phyloP scores from a whole-genome alignment of 2,329 filamentous ascomycete genomes.

The Paracoccidioides lutzii region DNA sequence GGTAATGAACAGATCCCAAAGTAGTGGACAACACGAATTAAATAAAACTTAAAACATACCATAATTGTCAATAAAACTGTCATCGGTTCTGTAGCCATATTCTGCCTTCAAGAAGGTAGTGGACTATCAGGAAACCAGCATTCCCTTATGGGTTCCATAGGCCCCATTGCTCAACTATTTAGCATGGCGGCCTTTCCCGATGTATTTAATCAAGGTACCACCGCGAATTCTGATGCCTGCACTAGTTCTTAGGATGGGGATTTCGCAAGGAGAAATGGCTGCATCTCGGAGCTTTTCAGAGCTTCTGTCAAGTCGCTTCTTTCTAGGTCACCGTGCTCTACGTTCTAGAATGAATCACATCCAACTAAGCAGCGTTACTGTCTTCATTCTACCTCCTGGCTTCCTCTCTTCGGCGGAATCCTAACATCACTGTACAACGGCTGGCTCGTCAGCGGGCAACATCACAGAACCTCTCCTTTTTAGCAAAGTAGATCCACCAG shows the following conservation, averaged over 20 bases:
- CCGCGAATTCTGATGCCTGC: too few species aligned
- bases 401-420: constrained; percentile 49
- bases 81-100: too few species aligned
- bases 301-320: constrained; percentile 39
- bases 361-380: constrained; percentile 38
- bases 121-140: constrained; percentile 42
- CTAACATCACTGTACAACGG: constrained; percentile 52
- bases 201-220: constrained; percentile 45
- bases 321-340: constrained; percentile 36
- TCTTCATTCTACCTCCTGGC: constrained; percentile 53
- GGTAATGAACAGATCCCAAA: constrained; percentile 4
- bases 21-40: too few species aligned
- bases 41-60: constrained; percentile 18
- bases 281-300: constrained; percentile 35
- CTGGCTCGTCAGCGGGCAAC: constrained; percentile 49
- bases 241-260: constrained; percentile 36
- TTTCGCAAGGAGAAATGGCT: constrained; percentile 37
- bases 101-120: constrained; percentile 40
- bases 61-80: too few species aligned
- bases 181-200: constrained; percentile 48
- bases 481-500: constrained; percentile 43
- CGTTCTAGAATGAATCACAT: constrained; percentile 8
- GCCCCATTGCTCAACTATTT: constrained; percentile 45
- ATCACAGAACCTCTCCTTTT: constrained; percentile 56
- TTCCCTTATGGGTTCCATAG: constrained; percentile 45